Base-by-base conservation (phyloP, 2,329 filamentous ascomycete genomes). In the Epichloe gansuensis region DNA sequence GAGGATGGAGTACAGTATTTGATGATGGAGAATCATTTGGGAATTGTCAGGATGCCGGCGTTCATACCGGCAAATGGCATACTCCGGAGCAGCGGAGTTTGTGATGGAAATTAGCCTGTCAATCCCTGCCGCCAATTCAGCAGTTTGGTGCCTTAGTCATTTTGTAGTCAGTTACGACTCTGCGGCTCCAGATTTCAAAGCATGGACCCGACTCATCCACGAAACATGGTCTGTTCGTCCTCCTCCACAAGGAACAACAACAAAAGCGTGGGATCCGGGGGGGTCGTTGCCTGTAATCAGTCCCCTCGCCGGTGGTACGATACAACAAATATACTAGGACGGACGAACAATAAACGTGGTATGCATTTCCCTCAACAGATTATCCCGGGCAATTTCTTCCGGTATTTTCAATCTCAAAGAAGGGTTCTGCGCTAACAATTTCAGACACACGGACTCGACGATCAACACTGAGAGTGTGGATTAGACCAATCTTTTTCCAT, bases 401-500 rank as follows among this genome's bases (percentile, higher is more conserved):
- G 44, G 13, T 12, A 37, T 49, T 46, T 51, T 43, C 51, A 51
- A 46, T 48, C 49, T 54, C 52, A 46, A 42, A 42, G 25, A 44
- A 5, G 15, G 50, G 35, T 25, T 25, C 46, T 28, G 31, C 46
- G 41, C 46, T 37, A 47, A 42, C 21, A 37, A 17, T 11, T 43
- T 17, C 46, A 39, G 34, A 48, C 50, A 52, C 52, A 48, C 54
- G 44, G 52, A 51, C 50, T 21, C 21, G 55, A 49, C 43, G 52
- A 53, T 54, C 48, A n/a, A 47, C 39, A 31, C 46, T 39, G 28
- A 48, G 21, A 35, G 11, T 31, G 28, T 1, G 28, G 28, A 11
- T 31, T 35, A 37, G 47, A 48, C 51, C 28, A 46, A 43, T 42
- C 8, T 25, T n/a, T 23, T 45, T 44, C 41, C 38, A 8, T 2